phyloP scores from a whole-genome alignment of 1,284 basidiomycete species.

The Trichosporon coremiiforme region DNA sequence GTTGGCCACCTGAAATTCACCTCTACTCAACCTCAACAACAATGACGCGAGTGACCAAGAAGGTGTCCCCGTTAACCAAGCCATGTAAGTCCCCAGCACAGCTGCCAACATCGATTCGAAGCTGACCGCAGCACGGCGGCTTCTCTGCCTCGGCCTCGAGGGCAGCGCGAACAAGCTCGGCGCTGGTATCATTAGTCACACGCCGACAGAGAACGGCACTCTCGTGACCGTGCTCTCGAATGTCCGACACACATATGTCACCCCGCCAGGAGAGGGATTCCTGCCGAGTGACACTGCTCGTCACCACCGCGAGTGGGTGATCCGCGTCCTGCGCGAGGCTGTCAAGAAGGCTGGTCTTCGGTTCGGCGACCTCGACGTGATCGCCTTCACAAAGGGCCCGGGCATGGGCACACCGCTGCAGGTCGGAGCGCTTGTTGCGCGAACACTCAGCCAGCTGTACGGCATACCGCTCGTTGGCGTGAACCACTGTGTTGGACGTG shows the following conservation, averaged over 20 bases:
- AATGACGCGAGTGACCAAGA: constrained; percentile 40
- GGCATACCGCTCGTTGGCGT: constrained; percentile 92
- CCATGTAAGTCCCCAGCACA: constrained; percentile 34
- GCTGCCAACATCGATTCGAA: not conserved
- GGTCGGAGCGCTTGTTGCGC: constrained; percentile 91
- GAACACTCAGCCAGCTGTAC: constrained; percentile 85
- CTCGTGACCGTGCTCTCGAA: constrained; percentile 70
- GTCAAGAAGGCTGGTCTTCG: constrained; percentile 70
- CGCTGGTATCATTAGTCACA: constrained; percentile 89
- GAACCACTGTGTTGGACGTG: constrained; percentile 97
- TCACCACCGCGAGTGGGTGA: constrained; percentile 92
- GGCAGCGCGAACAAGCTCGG: constrained; percentile 98
- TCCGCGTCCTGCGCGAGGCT: constrained; percentile 79
- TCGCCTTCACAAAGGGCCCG: constrained; percentile 97
- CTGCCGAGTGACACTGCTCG: constrained; percentile 91
- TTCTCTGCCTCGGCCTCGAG: constrained; percentile 74
- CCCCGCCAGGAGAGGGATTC: constrained; percentile 96
- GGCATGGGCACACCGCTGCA: constrained; percentile 98
- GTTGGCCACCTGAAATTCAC: constrained; percentile 20
- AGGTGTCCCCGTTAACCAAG: constrained; percentile 45
- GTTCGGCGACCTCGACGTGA: constrained; percentile 82
- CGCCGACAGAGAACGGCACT: constrained; percentile 52
- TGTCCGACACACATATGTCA: constrained; percentile 95
- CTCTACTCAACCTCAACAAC: constrained; percentile 18
- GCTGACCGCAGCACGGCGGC: constrained; percentile 37